Evolutionary conservation across 106 monocot genomes (phyloP).

Genomic region (Dendrobium catenatum): DNA sequence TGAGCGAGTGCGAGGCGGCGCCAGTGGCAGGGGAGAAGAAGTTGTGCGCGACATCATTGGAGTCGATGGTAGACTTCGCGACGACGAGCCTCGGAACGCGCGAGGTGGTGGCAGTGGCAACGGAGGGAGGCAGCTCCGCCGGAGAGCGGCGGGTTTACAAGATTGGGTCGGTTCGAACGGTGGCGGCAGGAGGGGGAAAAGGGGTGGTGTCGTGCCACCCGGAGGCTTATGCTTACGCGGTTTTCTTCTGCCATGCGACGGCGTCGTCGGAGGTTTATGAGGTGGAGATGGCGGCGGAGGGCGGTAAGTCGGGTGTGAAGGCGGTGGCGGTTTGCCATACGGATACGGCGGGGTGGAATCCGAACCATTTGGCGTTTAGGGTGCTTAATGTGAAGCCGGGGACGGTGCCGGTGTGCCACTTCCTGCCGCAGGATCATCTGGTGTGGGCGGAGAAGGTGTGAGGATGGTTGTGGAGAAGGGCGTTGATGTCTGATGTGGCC

Average conservation of each 20-base stretch:
- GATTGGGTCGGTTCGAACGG: slow-evolving; percentile 5
- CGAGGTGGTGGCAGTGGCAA: background rate
- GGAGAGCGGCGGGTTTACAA: slow-evolving; percentile 24
- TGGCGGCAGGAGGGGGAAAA: slow-evolving; percentile 9
- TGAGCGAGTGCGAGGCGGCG: slow-evolving; percentile 37
- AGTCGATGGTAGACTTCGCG: slow-evolving; percentile 81
- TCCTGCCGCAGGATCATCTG: slow-evolving; percentile 39
- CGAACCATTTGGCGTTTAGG: slow-evolving; percentile 42
- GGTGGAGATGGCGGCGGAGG: slow-evolving; percentile 34
- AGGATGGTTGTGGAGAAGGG: background rate
- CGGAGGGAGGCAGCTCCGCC: slow-evolving; percentile 2
- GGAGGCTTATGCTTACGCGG: slow-evolving; percentile 48
- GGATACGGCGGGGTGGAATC: slow-evolving; percentile 42
- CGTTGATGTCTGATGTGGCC: too few species aligned
- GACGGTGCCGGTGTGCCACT: slow-evolving; percentile 58
- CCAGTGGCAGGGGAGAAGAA: slow-evolving; percentile 27
- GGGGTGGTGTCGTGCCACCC: slow-evolving; percentile 57
- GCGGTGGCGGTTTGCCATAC: slow-evolving; percentile 63
- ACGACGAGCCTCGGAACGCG: slow-evolving; percentile 19
- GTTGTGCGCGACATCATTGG: slow-evolving; percentile 64
- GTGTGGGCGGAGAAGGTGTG: slow-evolving; percentile 28
- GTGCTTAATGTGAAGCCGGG: slow-evolving; percentile 61
- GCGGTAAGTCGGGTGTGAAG: slow-evolving; percentile 31
- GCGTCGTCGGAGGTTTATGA: slow-evolving; percentile 21
- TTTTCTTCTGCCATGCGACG: slow-evolving; percentile 62